phyloP scores from a whole-genome alignment of 495 filamentous ascomycete species.

The Hypoxylon lienhwacheense region DNA sequence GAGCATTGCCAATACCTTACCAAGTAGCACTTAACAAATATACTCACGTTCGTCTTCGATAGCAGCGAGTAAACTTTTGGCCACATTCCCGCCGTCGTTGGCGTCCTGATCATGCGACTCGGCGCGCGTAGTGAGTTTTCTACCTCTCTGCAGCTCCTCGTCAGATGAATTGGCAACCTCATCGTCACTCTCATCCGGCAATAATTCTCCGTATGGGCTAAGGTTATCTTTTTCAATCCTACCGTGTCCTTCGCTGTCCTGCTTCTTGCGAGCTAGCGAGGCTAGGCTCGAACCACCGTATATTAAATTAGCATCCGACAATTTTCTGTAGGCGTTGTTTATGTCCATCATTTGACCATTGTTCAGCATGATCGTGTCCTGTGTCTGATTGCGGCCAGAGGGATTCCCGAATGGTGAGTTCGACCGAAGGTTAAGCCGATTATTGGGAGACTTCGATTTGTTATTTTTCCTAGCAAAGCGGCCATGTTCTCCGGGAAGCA shows the following conservation, averaged over 20 bases:
- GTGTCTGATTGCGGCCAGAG: constrained; percentile 44
- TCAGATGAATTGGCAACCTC: constrained; percentile 53
- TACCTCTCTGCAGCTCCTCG: constrained; percentile 55
- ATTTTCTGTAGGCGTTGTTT: constrained; percentile 59
- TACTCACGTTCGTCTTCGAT: constrained; percentile 78
- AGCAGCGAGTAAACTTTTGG: constrained; percentile 63
- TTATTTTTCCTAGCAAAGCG: constrained; percentile 55
- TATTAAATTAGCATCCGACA: constrained; percentile 67
- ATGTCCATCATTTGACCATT: constrained; percentile 59
- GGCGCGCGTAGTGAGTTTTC: constrained; percentile 47
- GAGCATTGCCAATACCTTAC: neutral
- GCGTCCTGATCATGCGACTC: constrained; percentile 38
- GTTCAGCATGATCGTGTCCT: constrained; percentile 48
- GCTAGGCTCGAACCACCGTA: constrained; percentile 58
- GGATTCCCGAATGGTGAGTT: constrained; percentile 57
- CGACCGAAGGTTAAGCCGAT: constrained; percentile 58
- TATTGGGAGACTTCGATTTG: constrained; percentile 64
- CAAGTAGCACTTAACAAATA: neutral
- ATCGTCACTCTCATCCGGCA: constrained; percentile 56
- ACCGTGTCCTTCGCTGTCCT: constrained; percentile 52
- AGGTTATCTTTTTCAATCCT: constrained; percentile 75
- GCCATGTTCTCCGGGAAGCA: constrained; percentile 48
- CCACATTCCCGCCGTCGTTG: constrained; percentile 40
- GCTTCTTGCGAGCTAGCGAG: constrained; percentile 51
- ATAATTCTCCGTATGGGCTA: constrained; percentile 61